Conservation (phyloP, 495 filamentous ascomycete species). For the Apodospora peruviana region DNA sequence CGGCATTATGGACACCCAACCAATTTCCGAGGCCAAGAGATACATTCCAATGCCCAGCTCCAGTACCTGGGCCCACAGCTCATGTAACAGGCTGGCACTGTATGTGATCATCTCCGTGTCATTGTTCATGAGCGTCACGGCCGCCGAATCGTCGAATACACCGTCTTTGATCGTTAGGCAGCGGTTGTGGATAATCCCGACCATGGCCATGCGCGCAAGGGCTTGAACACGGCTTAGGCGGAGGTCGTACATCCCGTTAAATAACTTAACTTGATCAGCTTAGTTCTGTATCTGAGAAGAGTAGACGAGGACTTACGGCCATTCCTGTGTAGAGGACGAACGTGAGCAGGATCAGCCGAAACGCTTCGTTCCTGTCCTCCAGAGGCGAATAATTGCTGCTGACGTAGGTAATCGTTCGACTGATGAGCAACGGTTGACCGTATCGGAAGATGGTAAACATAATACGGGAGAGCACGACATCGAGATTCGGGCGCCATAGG, state of each 20-base stretch:
- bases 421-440: slow-evolving; percentile 55
- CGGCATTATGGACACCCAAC: slow-evolving; percentile 45
- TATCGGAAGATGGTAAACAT: slow-evolving; percentile 53
- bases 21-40: slow-evolving; percentile 51
- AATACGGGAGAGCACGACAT: slow-evolving; percentile 45
- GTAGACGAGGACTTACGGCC: slow-evolving; percentile 31
- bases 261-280: slow-evolving; percentile 25
- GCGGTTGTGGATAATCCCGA: slow-evolving; percentile 52
- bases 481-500: slow-evolving; percentile 41
- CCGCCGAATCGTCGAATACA: slow-evolving; percentile 44
- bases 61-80: slow-evolving; percentile 43
- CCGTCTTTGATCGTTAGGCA: slow-evolving; percentile 41
- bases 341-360: slow-evolving; percentile 52
- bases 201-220: slow-evolving; percentile 50
- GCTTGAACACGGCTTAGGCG: slow-evolving; percentile 48
- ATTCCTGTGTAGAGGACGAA: slow-evolving; percentile 55
- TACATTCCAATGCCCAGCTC: slow-evolving; percentile 54
- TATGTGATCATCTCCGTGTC: slow-evolving; percentile 22
- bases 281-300: slow-evolving; percentile 1
- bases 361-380: slow-evolving; percentile 43
- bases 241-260: slow-evolving; percentile 48
- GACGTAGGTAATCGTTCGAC: slow-evolving; percentile 45
- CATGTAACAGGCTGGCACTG: slow-evolving; percentile 27
- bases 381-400: slow-evolving; percentile 22
- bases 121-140: slow-evolving; percentile 56